Base-by-base conservation (phyloP, 306 rosid genomes). In the Cucurbita ficifolia region DNA sequence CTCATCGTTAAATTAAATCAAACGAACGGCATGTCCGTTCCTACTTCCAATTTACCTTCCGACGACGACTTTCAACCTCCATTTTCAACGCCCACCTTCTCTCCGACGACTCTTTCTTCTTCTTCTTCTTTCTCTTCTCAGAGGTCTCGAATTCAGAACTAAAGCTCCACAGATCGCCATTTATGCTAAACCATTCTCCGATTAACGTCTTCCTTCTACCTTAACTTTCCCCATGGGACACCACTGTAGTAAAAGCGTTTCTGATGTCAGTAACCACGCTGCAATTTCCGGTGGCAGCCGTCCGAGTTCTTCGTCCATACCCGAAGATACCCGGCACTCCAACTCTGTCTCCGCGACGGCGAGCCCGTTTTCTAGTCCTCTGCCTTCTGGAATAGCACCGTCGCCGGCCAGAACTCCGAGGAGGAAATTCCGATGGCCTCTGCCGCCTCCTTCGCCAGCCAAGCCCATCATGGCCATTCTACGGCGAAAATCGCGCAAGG, bases 381-480 rank as follows among this genome's bases (percentile, higher is more conserved):
- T 92, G 5, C 98, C 98, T 0, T 80, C 91, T 0, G 96, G 96
- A 9, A 86, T 90, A 51, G 96, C 91, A 24, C 96, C 98, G 6
- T 92, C 98, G 10, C 98, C 98, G 76, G 98, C 96, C 5, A 87
- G 78, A 48, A 87, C 92, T 8, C 89, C 92, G 0, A 89, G 92
- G 0, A 83, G 98, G 85, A 92, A 88, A 79, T 90, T 92, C 76
- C 79, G 96, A 71, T 92, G 98, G 98, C 98, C 98, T 0, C 72
- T 92, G 0, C 97, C 98, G 3, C 98, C 98, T 0, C 98, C 97
- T 0, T 94, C 98, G 0, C 97, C 98, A n/a, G 98, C 98, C 68
- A 94, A 84, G 88, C 98, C 97, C 53, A 94, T 94, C 86, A 90
- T 90, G 90, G 86, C 96, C 52, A 57, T 86, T 61, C 73, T 84